phyloP scores from a whole-genome alignment of 2,329 filamentous ascomycete species.

The Exophiala phaeomuriformis region DNA sequence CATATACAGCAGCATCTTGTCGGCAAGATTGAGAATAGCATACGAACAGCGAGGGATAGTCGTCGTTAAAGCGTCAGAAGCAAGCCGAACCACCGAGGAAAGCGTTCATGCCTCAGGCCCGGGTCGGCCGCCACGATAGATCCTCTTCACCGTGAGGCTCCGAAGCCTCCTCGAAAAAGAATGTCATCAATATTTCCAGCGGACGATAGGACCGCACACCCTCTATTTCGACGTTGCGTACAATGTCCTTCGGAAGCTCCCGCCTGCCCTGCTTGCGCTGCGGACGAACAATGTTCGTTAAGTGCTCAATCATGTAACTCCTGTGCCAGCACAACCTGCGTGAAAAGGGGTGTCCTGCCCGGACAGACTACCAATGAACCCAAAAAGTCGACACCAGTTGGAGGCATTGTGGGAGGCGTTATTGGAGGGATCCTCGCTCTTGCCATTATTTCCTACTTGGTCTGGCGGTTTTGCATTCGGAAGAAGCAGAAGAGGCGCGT shows the following conservation, averaged over 20 bases:
- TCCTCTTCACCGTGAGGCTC: not conserved
- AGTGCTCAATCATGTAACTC: conserved; percentile 51
- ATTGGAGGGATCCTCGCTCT: conserved; percentile 74
- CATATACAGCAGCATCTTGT: not conserved
- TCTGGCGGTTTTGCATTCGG: conserved; percentile 83
- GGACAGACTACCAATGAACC: conserved; percentile 28
- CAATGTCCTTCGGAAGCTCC: conserved; percentile 48
- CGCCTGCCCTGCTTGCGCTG: conserved; percentile 53
- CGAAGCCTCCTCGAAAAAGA: not conserved
- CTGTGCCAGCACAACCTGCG: conserved; percentile 54
- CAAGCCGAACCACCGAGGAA: not conserved
- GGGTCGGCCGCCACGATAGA: not conserved
- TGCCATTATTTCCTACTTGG: conserved; percentile 65
- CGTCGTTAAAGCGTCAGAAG: no score
- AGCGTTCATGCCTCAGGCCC: not conserved
- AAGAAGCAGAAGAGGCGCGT: conserved; percentile 57
- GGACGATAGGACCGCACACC: conserved; percentile 30
- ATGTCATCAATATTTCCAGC: not conserved
- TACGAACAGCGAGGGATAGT: no score
- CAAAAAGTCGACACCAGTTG: conserved; percentile 41
- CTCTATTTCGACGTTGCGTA: conserved; percentile 54
- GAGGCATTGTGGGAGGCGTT: conserved; percentile 86
- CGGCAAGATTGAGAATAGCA: no score
- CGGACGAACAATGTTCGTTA: conserved; percentile 53
- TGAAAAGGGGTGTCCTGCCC: conserved; percentile 37